Conservation (phyloP, 1,139 yeast genomes). For the Kodamaea anthophila region DNA sequence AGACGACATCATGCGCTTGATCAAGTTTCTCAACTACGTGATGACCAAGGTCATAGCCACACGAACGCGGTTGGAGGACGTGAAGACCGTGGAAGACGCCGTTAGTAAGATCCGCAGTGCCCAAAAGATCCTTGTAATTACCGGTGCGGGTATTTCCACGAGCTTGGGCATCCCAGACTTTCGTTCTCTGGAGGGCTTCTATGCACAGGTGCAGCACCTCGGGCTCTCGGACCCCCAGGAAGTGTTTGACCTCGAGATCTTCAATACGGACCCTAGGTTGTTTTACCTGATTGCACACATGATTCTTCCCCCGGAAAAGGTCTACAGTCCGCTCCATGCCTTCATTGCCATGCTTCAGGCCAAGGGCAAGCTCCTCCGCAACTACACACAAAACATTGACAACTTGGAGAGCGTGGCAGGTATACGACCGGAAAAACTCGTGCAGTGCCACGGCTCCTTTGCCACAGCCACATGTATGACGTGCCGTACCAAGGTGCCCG, state of each 20-base stretch:
- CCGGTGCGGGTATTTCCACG: slow-evolving; percentile 97
- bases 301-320: slow-evolving; percentile 71
- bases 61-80: slow-evolving; percentile 46
- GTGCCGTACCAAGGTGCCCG: slow-evolving; percentile 64
- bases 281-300: slow-evolving; percentile 86
- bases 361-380: slow-evolving; percentile 72
- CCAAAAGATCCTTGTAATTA: slow-evolving; percentile 65
- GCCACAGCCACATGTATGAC: slow-evolving; percentile 86
- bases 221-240: slow-evolving; percentile 92
- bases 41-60: slow-evolving; percentile 53
- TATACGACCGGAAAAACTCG: slow-evolving; percentile 57
- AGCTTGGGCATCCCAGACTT: slow-evolving; percentile 93
- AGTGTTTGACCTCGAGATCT: slow-evolving; percentile 74
- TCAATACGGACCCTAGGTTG: slow-evolving; percentile 71
- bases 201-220: slow-evolving; percentile 55
- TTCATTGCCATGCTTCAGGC: slow-evolving; percentile 73
- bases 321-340: slow-evolving; percentile 81
- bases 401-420: slow-evolving; percentile 86
- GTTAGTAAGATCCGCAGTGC: slow-evolving; percentile 48
- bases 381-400: slow-evolving; percentile 94
- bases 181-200: slow-evolving; percentile 84
- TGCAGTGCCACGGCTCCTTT: slow-evolving; percentile 96
- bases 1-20: slow-evolving; percentile 40
- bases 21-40: slow-evolving; percentile 50
- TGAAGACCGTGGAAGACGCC: slow-evolving; percentile 58